Base-by-base conservation (phyloP, 768 basidiomycete species). In the Cystobasidium onofrii region DNA sequence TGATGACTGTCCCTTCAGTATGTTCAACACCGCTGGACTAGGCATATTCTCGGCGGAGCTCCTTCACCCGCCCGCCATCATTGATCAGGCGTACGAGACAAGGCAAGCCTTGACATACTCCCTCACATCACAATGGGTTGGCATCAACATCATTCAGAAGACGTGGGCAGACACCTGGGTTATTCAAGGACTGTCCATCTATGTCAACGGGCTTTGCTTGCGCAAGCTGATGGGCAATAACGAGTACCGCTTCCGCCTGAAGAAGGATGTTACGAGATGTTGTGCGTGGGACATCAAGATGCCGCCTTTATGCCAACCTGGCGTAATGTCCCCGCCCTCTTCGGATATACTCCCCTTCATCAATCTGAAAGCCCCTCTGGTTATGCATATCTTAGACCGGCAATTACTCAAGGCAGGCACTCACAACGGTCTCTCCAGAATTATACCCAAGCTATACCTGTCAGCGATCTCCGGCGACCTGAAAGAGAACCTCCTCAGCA, bases 91-190 rank as follows among this genome's bases (percentile, higher is more conserved):
- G 0, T 85, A 92, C 77, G 92, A 96, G 80, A 89, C 92, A 0
- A 85, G 95, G 17, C 92, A 93, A 72, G 85, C 87, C 34, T 85
- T 99, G 61, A 85, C 88, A 31, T 91, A 97, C 80, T 89, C 91
- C 4, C 85, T 98, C 39, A 94, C 93, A 9, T 91, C 88, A 76
- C 96, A 99, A 81, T 99, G 96, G 96, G 85, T 91, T 70, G 94
- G 96, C 31, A 88, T 99, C 81, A 95, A 97, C 81, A 92, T 99
- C 78, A 88, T 92, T 73, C 93, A 89, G 65, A 92, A 92, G 83
- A 86, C 88, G 33, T 91, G 91, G 87, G 89, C 92, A 15, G 96
- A 99, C 81, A 86, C 88, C 29, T 99, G 96, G 96, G 87, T 99
- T n/a, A 88, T 94, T 73, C 92, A 95, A 78, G 96, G 94, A 0